Evolutionary conservation across 345 rosid genomes (phyloP).

Genomic region (Conringia planisiliqua): DNA sequence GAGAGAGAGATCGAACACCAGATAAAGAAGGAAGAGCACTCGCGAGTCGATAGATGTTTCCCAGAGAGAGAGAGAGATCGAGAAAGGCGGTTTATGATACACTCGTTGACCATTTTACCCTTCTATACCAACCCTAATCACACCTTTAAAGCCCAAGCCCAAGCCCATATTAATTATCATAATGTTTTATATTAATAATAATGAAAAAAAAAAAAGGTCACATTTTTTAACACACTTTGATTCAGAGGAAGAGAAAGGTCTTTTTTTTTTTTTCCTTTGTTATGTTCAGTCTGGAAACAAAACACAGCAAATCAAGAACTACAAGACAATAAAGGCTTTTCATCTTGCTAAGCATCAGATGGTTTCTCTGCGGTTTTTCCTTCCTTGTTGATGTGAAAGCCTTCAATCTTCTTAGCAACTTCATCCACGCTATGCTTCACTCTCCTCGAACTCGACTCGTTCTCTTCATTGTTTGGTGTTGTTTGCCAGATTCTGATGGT

Average conservation of each 20-base stretch:
- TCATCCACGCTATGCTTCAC: constrained; percentile 45
- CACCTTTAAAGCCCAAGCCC: constrained; percentile 17
- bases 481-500: constrained; percentile 65
- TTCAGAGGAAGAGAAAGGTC: not conserved
- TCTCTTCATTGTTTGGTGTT: constrained; percentile 39
- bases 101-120: constrained; percentile 20
- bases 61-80: not conserved
- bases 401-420: constrained; percentile 43
- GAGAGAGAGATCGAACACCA: constrained; percentile 2
- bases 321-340: not conserved
- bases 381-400: constrained; percentile 44
- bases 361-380: constrained; percentile 33
- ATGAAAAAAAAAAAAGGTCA: not conserved
- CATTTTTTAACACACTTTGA: not conserved
- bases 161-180: not conserved
- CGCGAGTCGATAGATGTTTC: constrained; percentile 16
- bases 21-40: constrained; percentile 2
- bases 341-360: constrained; percentile 15
- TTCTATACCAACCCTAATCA: not conserved
- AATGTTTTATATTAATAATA: not conserved
- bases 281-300: not conserved
- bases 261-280: not conserved
- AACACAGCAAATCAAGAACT: constrained; percentile 9
- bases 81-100: not conserved
- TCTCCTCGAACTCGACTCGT: constrained; percentile 36